Conservation (phyloP, 108 stramenopile species). For the Cyclotella atomus region DNA sequence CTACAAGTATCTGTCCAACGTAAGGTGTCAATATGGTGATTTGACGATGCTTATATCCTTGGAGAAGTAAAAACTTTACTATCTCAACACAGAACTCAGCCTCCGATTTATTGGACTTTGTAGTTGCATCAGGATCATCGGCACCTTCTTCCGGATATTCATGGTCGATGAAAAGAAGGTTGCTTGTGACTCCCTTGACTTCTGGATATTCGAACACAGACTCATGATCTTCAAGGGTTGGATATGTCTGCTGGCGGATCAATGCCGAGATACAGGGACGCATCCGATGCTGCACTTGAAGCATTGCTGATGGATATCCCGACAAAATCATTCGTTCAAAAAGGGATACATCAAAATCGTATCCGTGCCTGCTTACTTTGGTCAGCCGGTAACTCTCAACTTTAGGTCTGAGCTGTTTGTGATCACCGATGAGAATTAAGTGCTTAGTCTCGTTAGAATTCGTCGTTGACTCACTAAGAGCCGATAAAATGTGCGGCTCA, state of each 20-base stretch:
- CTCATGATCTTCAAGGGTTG: conserved; percentile 43
- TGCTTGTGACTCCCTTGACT: conserved; percentile 32
- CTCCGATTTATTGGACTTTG: conserved; percentile 52
- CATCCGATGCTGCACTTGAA: conserved; percentile 60
- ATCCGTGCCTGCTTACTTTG: conserved; percentile 54
- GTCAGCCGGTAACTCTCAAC: conserved; percentile 66
- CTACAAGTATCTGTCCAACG: conserved; percentile 50
- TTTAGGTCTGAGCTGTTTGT: conserved; percentile 83
- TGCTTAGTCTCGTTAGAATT: conserved; percentile 59
- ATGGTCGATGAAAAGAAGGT: conserved; percentile 58
- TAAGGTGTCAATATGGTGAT: conserved; percentile 59
- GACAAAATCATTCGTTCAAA: conserved; percentile 64
- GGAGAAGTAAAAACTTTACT: conserved; percentile 53
- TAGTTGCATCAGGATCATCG: conserved; percentile 19
- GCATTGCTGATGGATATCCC: conserved; percentile 36
- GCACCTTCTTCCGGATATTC: conserved; percentile 37
- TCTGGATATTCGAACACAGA: conserved; percentile 40
- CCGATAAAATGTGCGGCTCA: conserved; percentile 68
- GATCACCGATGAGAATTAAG: conserved; percentile 85
- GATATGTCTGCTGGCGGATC: conserved; percentile 55
- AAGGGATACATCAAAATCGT: conserved; percentile 58
- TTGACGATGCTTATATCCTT: conserved; percentile 50
- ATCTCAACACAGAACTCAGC: conserved; percentile 50
- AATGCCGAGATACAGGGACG: conserved; percentile 48
- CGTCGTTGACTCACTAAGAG: conserved; percentile 26